These are phyloP conservation scores for Stagonosporopsis vannaccii DNA, from an alignment of 2,329 filamentous ascomycete genomes.

Conservation along the genomic window DNA sequence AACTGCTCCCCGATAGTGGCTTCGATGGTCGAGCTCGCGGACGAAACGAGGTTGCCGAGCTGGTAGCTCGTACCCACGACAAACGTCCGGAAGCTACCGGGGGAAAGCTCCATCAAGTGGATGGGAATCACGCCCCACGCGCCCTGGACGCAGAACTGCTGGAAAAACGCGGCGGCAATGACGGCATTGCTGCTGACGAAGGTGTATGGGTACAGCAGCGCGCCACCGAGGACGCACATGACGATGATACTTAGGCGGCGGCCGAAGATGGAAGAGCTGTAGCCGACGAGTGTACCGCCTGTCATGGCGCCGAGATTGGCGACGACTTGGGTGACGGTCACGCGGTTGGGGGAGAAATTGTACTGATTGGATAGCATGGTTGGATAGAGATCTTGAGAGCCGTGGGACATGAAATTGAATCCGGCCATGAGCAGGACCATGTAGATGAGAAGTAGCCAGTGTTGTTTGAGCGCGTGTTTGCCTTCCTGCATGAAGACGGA, in stretches of 20 bases:
- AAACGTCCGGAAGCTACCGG: conserved; percentile 75
- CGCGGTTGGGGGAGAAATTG: conserved; percentile 58
- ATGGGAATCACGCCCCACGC: conserved; percentile 62
- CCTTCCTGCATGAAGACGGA: conserved; percentile 77
- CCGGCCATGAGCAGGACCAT: conserved; percentile 87
- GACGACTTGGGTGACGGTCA: conserved; percentile 59
- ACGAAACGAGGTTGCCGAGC: conserved; percentile 76
- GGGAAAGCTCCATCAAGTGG: conserved; percentile 78
- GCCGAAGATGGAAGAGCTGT: conserved; percentile 56
- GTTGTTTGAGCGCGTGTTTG: conserved; percentile 76
- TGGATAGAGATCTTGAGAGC: conserved; percentile 71
- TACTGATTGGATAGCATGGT: conserved; percentile 67
- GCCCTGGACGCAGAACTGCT: conserved; percentile 61
- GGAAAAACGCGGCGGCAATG: conserved; percentile 83
- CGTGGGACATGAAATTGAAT: conserved; percentile 91
- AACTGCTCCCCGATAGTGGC: conserved; percentile 77
- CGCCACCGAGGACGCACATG: conserved; percentile 69
- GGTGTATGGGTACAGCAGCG: conserved; percentile 83
- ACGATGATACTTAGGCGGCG: conserved; percentile 58
- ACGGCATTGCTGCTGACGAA: conserved; percentile 69
- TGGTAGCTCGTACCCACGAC: conserved; percentile 79
- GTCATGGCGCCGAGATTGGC: conserved; percentile 59
- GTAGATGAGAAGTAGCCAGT: conserved; percentile 83
- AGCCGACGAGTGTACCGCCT: conserved; percentile 57
- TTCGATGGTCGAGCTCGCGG: conserved; percentile 77